Evolutionary conservation across 2,329 filamentous ascomycete genomes (phyloP), one percentile per base, ranked within the genome.

Genomic region (Clonostachys sp.): DNA sequence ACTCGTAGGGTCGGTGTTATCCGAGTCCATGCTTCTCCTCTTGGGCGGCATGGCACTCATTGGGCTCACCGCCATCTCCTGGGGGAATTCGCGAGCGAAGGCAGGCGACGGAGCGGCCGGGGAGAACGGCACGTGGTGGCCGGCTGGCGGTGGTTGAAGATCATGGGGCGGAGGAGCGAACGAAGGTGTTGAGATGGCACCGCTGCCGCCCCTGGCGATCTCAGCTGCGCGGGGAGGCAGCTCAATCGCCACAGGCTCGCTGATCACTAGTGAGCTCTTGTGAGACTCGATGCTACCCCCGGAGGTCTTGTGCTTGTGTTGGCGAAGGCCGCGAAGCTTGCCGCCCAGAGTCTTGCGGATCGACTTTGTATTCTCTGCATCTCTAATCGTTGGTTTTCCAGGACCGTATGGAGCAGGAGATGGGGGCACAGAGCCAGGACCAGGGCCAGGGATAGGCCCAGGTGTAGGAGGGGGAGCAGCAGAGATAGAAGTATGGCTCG

Each of bases 251-350:
- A 47, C 45, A 34, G 45, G 45, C 6, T 47, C 45, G 16, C 45
- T 34, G 34, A 47, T 47, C 14, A 20, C 33, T 13, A 33, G 17
- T 16, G 17, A 12, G 13, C 41, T 38, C 8, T 40, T 30, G 18
- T 46, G 60, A n/a, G 52, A 51, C 13, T 57, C 55, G 24, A 58
- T 55, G 61, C 63, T 63, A 18, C 52, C 55, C n/a, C 56, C 46
- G 0, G 58, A 53, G 24, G 24, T 30, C 9, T 30, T 30, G 4
- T 30, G 24, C 45, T 55, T 60, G 45, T 40, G 12, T 14, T 45
- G 33, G n/a, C 20, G 34, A 17, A 45, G 35, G 35, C 34, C 34
- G 16, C 44, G 44, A 24, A 45, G 14, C 12, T n/a, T 38, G 16
- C 44, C 44, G 9, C 24, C 24, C 9, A 30, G 24, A 30, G 24